Conservation (phyloP, 495 filamentous ascomycete genomes). For the Daldinia grandis region DNA sequence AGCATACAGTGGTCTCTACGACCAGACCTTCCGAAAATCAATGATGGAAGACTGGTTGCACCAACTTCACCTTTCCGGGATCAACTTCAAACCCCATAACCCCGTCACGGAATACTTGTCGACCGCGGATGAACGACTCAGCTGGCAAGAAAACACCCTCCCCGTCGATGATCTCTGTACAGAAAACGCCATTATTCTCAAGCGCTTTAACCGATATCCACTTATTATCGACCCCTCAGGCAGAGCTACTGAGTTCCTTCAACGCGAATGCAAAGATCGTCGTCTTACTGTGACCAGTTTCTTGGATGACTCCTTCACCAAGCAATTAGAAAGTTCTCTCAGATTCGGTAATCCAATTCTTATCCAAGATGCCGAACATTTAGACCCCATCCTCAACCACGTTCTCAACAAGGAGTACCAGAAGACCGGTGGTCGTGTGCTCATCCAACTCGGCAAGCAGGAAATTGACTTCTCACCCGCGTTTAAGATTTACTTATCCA, state of each 20-base stretch:
- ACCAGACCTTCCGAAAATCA: conserved; percentile 95
- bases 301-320: conserved; percentile 96
- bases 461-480: conserved; percentile 99
- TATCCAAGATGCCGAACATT: conserved; percentile 96
- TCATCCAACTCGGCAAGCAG: conserved; percentile 98
- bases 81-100: conserved; percentile 91
- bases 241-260: conserved; percentile 90
- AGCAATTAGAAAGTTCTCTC: conserved; percentile 94
- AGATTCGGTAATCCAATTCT: conserved; percentile 98
- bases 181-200: conserved; percentile 96
- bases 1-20: conserved; percentile 97
- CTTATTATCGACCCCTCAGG: conserved; percentile 98
- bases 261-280: conserved; percentile 91
- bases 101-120: conserved; percentile 96
- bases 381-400: conserved; percentile 97
- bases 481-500: conserved; percentile 95
- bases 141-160: conserved; percentile 93
- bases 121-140: conserved; percentile 91
- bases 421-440: conserved; percentile 97
- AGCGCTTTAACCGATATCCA: conserved; percentile 97
- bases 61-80: conserved; percentile 87
- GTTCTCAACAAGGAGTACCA: conserved; percentile 99
- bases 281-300: conserved; percentile 97
- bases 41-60: conserved; percentile 98
- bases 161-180: conserved; percentile 99